Evolutionary conservation across 192 early-diverging fungal species (phyloP), one percentile per base, ranked within the genome.

Genomic region (Entophlyctis helioformis): DNA sequence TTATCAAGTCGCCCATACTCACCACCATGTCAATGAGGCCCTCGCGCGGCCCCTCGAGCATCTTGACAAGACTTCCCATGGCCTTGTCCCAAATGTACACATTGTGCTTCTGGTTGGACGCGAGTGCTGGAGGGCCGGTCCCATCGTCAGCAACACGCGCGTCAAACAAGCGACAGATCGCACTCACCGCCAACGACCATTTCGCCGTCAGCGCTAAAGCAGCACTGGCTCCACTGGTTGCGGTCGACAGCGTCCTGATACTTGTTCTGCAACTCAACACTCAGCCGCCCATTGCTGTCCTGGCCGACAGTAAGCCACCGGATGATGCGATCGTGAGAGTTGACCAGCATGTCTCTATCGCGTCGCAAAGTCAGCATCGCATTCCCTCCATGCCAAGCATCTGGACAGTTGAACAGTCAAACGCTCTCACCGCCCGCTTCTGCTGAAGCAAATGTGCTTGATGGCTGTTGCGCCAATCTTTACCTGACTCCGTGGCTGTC

Each of bases 71-170:
- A 39, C 75, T 85, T 16, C 84, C 84, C 15, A 72, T 66, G 16
- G 71, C 64, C 48, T 78, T 81, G 58, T 98, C 86, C 91, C 91
- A 98, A 27, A 96, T 81, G 55, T 87, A 95, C 31, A 98, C 89
- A 44, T 94, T 86, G 57, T 98, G 91, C 27, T 79, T 71, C n/a
- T 89, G 81, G 49, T 83, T 86, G n/a, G n/a, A n/a, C n/a, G n/a
- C n/a, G n/a, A n/a, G n/a, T n/a, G n/a, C n/a, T n/a, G n/a, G n/a
- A n/a, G n/a, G n/a, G n/a, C n/a, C n/a, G n/a, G n/a, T n/a, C n/a
- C n/a, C n/a, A n/a, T n/a, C n/a, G n/a, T n/a, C n/a, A n/a, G n/a
- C n/a, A n/a, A n/a, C n/a, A n/a, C n/a, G n/a, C n/a, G n/a, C n/a
- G n/a, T n/a, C n/a, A n/a, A n/a, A n/a, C n/a, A n/a, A n/a, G n/a